Conservation (phyloP, 306 rosid species). For the Casuarina equisetifolia region DNA sequence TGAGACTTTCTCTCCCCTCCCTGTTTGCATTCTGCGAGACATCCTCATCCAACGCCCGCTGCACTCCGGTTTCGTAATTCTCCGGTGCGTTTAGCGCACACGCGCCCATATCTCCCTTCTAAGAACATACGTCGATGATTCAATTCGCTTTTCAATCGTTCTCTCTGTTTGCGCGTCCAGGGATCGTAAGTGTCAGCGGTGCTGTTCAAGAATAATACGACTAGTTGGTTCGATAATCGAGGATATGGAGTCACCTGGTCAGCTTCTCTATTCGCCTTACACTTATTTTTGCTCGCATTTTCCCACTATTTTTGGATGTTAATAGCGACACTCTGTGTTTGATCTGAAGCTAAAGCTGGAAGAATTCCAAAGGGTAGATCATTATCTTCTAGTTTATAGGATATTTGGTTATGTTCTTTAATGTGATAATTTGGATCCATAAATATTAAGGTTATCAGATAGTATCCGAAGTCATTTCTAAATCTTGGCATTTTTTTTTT, state of each 20-base stretch:
- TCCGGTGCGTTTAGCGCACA: background rate
- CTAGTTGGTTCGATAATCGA: background rate
- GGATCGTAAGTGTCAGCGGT: background rate
- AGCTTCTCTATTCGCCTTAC: background rate
- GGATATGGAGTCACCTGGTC: constrained; percentile 7
- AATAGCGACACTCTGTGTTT: background rate
- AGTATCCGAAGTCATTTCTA: background rate
- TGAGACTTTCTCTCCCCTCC: background rate
- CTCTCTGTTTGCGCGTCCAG: background rate
- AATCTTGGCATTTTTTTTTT: background rate
- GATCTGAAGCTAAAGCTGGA: background rate
- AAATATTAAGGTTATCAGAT: background rate
- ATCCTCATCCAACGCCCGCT: background rate
- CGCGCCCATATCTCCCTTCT: background rate
- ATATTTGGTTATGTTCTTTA: background rate
- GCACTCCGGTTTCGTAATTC: background rate
- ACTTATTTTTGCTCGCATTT: background rate
- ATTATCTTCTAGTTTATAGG: background rate
- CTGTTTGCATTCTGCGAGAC: background rate
- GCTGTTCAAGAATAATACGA: background rate
- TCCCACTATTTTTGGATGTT: background rate
- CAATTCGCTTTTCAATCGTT: background rate
- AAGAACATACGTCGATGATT: background rate
- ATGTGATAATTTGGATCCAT: background rate
- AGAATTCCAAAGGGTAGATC: background rate